Conservation (phyloP, 768 basidiomycete genomes). For the Lactifluus rugatus region DNA sequence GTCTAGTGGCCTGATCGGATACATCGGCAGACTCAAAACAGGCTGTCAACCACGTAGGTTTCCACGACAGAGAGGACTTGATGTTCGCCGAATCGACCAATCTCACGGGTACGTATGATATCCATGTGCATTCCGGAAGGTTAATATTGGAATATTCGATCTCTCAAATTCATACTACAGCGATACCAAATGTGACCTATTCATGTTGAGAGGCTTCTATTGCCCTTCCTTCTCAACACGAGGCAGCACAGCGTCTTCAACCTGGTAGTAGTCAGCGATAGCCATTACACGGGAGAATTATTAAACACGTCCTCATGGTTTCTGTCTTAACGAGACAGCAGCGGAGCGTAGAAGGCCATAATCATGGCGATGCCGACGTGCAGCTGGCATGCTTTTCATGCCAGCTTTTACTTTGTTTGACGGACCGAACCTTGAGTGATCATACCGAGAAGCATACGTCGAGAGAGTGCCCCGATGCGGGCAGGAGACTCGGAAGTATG, state of each 20-base stretch:
- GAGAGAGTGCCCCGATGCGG: not conserved
- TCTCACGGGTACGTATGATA: not conserved
- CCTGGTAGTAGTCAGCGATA: not conserved
- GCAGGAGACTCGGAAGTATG: not conserved
- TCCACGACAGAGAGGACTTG: not conserved
- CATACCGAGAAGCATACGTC: not conserved
- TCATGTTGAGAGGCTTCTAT: not conserved
- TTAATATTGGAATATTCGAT: not conserved
- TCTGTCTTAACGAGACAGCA: not conserved
- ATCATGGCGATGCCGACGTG: not conserved
- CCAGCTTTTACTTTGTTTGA: not conserved
- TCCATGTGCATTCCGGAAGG: slow-evolving; percentile 6
- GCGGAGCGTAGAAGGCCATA: not conserved
- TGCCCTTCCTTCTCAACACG: not conserved
- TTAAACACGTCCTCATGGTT: not conserved
- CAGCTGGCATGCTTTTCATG: not conserved
- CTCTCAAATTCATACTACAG: slow-evolving; percentile 9
- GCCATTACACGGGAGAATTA: not conserved
- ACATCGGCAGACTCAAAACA: not conserved
- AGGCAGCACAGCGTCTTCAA: slow-evolving; percentile 6
- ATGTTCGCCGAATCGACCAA: not conserved
- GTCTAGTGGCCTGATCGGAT: not conserved
- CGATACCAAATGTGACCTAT: not conserved
- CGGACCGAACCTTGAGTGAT: not conserved
- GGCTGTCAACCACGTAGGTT: not conserved